phyloP scores from a whole-genome alignment of 2,329 filamentous ascomycete genomes.

The Balansia obtecta region DNA sequence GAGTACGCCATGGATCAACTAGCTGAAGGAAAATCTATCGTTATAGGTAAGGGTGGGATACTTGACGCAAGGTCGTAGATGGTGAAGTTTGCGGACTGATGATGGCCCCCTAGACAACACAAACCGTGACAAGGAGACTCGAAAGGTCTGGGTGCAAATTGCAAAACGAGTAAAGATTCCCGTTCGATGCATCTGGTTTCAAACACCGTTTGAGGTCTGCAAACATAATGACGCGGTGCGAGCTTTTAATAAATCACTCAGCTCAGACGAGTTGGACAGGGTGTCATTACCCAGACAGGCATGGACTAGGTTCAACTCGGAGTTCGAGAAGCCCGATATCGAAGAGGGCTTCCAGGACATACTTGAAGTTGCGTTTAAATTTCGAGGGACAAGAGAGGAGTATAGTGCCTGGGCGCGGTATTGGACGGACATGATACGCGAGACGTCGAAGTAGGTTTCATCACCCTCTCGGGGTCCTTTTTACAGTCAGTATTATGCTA shows the following conservation, averaged over 20 bases:
- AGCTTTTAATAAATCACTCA: constrained; percentile 57
- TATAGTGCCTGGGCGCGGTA: constrained; percentile 62
- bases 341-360: constrained; percentile 81
- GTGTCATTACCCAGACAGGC: constrained; percentile 63
- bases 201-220: constrained; percentile 47
- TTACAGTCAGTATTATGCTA: no score
- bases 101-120: constrained; percentile 61
- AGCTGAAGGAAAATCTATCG: constrained; percentile 53
- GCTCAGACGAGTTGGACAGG: constrained; percentile 59
- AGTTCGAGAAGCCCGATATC: constrained; percentile 58
- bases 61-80: constrained; percentile 7
- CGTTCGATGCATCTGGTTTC: constrained; percentile 79
- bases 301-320: constrained; percentile 61
- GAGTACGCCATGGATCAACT: constrained; percentile 59
- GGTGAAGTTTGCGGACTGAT: neutral
- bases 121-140: constrained; percentile 71
- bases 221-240: constrained; percentile 85
- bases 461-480: no score
- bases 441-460: neutral
- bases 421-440: constrained; percentile 45
- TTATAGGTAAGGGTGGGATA: constrained; percentile 49
- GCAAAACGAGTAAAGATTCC: constrained; percentile 59
- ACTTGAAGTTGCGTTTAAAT: constrained; percentile 60
- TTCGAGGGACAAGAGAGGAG: constrained; percentile 57
- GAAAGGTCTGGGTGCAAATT: constrained; percentile 66